Conservation (phyloP, 106 monocot genomes). For the Dendrobium huoshanense region DNA sequence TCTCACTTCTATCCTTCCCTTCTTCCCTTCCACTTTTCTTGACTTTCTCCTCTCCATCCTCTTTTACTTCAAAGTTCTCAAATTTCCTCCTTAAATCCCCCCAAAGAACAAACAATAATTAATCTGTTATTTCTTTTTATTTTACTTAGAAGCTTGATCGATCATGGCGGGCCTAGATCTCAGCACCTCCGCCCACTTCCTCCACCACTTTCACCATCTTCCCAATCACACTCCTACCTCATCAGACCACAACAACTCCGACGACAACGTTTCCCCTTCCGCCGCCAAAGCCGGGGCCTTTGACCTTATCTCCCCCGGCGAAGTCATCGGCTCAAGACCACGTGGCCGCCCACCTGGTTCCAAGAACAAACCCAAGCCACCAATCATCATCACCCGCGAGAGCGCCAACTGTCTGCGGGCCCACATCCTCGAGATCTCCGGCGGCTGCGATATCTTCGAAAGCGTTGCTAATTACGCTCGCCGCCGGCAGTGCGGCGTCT, state of each 20-base stretch:
- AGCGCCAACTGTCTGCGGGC: slow-evolving; percentile 13
- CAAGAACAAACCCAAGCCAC: slow-evolving; percentile 12
- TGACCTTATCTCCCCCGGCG: neutral
- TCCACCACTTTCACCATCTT: slow-evolving; percentile 11
- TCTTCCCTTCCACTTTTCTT: neutral
- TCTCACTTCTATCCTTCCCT: no score
- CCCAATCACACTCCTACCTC: neutral
- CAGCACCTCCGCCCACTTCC: slow-evolving; percentile 8
- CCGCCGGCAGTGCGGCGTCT: slow-evolving; percentile 12
- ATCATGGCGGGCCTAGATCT: slow-evolving; percentile 10
- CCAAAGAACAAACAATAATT: no score
- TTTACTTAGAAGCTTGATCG: no score
- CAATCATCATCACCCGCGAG: slow-evolving; percentile 11
- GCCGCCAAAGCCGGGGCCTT: neutral
- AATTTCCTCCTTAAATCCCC: no score
- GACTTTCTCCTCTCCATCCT: no score
- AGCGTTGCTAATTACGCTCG: neutral
- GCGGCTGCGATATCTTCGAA: slow-evolving; percentile 12
- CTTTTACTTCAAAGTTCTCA: neutral
- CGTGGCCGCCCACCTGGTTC: slow-evolving; percentile 9
- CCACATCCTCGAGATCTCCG: slow-evolving; percentile 13
- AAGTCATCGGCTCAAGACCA: neutral
- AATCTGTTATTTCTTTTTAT: neutral
- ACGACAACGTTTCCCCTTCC: neutral
- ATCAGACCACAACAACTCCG: neutral